Evolutionary conservation across 2,329 filamentous ascomycete genomes (phyloP).

Genomic region (Talaromyces funiculosus): DNA sequence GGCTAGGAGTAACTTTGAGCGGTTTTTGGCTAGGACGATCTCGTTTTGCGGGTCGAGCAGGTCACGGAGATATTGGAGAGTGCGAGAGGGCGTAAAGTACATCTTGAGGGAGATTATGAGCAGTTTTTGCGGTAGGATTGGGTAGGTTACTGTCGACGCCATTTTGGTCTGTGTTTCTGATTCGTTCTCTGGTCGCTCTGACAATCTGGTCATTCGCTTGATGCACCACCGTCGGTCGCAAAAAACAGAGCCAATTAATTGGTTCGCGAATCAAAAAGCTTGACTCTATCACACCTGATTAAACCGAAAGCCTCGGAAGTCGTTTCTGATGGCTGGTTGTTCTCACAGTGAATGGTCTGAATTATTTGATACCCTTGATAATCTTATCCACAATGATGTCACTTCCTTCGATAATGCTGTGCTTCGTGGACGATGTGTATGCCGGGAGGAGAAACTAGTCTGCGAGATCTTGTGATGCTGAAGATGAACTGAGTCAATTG

Average conservation of each 20-base stretch:
- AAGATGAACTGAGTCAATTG: neutral
- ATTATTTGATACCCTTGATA: neutral
- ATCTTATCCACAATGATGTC: constrained; percentile 11
- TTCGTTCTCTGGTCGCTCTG: neutral
- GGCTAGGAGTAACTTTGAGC: constrained; percentile 61
- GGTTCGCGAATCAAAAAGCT: neutral
- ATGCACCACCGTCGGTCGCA: neutral
- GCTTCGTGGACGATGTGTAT: neutral
- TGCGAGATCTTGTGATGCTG: neutral
- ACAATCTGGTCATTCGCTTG: neutral
- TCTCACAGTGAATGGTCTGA: neutral
- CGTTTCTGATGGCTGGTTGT: neutral
- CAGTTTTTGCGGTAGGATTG: constrained; percentile 51
- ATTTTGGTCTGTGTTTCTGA: constrained; percentile 7
- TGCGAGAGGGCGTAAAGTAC: constrained; percentile 67
- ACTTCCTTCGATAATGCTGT: neutral
- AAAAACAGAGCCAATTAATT: constrained; percentile 4
- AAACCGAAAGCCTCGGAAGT: neutral
- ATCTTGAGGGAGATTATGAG: constrained; percentile 72
- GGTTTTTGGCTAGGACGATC: constrained; percentile 37
- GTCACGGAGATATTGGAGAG: constrained; percentile 49
- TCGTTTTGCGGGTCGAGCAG: constrained; percentile 46
- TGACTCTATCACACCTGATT: neutral
- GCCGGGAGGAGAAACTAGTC: neutral
- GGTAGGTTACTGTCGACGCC: constrained; percentile 15